Percentiles rank a stretch among this genome's conserved stretches.
phyloP scores from a whole-genome alignment of 2,329 filamentous ascomycete genomes.

The Orbilia ellipsospora region DNA sequence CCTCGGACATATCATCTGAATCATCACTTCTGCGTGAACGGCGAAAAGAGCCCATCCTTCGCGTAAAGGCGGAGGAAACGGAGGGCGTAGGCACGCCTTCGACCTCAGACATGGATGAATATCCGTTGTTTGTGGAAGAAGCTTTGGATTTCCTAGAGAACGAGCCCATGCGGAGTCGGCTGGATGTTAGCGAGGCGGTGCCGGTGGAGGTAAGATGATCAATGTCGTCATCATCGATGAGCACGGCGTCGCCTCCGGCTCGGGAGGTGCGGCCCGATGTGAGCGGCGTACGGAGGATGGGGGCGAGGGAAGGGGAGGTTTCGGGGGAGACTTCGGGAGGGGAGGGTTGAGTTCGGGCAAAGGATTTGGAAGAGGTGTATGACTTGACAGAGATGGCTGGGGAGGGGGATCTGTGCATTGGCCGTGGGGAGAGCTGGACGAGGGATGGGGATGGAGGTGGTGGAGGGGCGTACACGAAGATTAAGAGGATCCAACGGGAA shows the following conservation, averaged over 20 bases:
- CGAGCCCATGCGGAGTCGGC: slow-evolving; percentile 40
- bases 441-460: slow-evolving; percentile 54
- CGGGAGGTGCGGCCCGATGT: slow-evolving; percentile 51
- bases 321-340: slow-evolving; percentile 51
- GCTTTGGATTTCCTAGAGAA: slow-evolving; percentile 54
- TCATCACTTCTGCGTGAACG: slow-evolving; percentile 20
- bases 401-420: slow-evolving; percentile 51
- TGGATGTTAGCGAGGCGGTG: slow-evolving; percentile 54
- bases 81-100: slow-evolving; percentile 38
- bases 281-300: slow-evolving; percentile 36
- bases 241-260: slow-evolving; percentile 24
- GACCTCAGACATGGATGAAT: slow-evolving; percentile 46
- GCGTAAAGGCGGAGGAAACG: slow-evolving; percentile 36
- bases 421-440: slow-evolving; percentile 52
- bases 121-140: slow-evolving; percentile 22
- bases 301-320: slow-evolving; percentile 49
- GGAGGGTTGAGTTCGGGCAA: slow-evolving; percentile 51
- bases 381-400: slow-evolving; percentile 46
- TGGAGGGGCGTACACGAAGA: slow-evolving; percentile 56
- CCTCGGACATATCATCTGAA: slow-evolving; percentile 37
- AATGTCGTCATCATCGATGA: slow-evolving; percentile 29
- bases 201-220: slow-evolving; percentile 30
- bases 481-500: slow-evolving; percentile 54
- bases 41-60: slow-evolving; percentile 40
- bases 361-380: slow-evolving; percentile 52